Percentiles rank a stretch among this genome's conserved stretches.
Conservation (phyloP, 2,329 filamentous ascomycete species). For the Aspergillus aculeatinus region DNA sequence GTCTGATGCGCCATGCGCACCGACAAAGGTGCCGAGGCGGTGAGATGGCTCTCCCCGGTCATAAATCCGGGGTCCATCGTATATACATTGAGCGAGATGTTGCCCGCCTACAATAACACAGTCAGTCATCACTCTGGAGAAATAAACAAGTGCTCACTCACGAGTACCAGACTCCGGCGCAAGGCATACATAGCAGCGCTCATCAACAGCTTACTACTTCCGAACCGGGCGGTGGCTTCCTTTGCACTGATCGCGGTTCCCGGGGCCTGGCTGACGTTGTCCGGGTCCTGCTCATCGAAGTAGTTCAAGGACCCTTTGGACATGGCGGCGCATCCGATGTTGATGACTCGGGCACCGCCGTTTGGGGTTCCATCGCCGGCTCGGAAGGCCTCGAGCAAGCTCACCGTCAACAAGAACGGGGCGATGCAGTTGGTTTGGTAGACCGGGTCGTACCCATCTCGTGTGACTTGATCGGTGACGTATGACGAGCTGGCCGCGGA, state of each 20-base stretch:
- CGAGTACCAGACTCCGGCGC: slow-evolving; percentile 35
- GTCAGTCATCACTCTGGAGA: not conserved
- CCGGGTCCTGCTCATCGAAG: slow-evolving; percentile 28
- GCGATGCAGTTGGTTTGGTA: slow-evolving; percentile 40
- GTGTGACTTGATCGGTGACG: slow-evolving; percentile 31
- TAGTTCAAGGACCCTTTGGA: slow-evolving; percentile 34
- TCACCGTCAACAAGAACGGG: slow-evolving; percentile 38
- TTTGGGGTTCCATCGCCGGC: slow-evolving; percentile 32
- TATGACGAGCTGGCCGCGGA: slow-evolving; percentile 36
- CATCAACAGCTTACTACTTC: slow-evolving; percentile 38
- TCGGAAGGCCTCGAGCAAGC: slow-evolving; percentile 37
- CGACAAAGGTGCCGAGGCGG: slow-evolving; percentile 28
- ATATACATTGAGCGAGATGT: slow-evolving; percentile 38
- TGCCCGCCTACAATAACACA: slow-evolving; percentile 25
- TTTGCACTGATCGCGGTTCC: slow-evolving; percentile 30
- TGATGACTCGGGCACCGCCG: slow-evolving; percentile 36
- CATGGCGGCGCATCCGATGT: slow-evolving; percentile 36
- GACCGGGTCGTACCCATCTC: slow-evolving; percentile 36
- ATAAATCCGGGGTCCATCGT: slow-evolving; percentile 37
- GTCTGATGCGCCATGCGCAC: slow-evolving; percentile 33
- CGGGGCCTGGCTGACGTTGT: slow-evolving; percentile 16
- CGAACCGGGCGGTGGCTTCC: slow-evolving; percentile 32
- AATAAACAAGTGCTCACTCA: slow-evolving; percentile 20
- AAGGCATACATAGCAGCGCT: slow-evolving; percentile 38
- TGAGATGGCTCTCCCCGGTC: slow-evolving; percentile 26